These are phyloP conservation scores for Ophiostoma pallidulum DNA, from an alignment of 2,329 filamentous ascomycete species.

Conservation along the genomic window DNA sequence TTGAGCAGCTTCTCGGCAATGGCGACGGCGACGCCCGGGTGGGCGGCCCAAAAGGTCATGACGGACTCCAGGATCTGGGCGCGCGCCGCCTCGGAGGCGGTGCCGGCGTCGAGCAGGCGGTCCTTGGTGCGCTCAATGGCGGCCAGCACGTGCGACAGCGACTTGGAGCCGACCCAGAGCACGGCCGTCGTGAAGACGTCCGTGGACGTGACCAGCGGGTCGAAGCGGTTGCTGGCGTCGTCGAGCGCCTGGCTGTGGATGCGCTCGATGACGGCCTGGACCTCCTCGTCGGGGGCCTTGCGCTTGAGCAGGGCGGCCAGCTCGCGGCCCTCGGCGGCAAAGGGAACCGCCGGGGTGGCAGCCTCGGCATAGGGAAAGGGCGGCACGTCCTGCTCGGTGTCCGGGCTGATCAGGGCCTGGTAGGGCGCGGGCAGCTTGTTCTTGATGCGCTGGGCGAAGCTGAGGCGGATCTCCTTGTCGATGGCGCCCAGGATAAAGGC, in stretches of 20 bases:
- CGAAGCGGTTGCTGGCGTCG: slow-evolving; percentile 46
- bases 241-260: slow-evolving; percentile 73
- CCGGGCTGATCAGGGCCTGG: slow-evolving; percentile 70
- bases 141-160: slow-evolving; percentile 87
- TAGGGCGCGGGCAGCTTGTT: slow-evolving; percentile 84
- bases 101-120: slow-evolving; percentile 69
- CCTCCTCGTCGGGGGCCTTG: slow-evolving; percentile 77
- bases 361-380: slow-evolving; percentile 66
- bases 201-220: slow-evolving; percentile 76
- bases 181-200: slow-evolving; percentile 92
- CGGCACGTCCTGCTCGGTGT: slow-evolving; percentile 91
- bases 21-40: slow-evolving; percentile 82
- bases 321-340: slow-evolving; percentile 74
- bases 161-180: slow-evolving; percentile 89
- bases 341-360: slow-evolving; percentile 27
- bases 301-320: slow-evolving; percentile 69
- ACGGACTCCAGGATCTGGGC: slow-evolving; percentile 85
- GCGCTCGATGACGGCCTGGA: slow-evolving; percentile 68
- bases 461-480: slow-evolving; percentile 94
- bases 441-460: slow-evolving; percentile 92
- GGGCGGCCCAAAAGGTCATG: slow-evolving; percentile 85
- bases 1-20: slow-evolving; percentile 97
- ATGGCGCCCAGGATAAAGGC: slow-evolving; percentile 85
- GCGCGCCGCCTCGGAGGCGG: slow-evolving; percentile 64
- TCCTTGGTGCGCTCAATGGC: slow-evolving; percentile 94